Evolutionary conservation across 2,329 filamentous ascomycete genomes (phyloP).

Genomic region (Drechslerella coelobrocha): DNA sequence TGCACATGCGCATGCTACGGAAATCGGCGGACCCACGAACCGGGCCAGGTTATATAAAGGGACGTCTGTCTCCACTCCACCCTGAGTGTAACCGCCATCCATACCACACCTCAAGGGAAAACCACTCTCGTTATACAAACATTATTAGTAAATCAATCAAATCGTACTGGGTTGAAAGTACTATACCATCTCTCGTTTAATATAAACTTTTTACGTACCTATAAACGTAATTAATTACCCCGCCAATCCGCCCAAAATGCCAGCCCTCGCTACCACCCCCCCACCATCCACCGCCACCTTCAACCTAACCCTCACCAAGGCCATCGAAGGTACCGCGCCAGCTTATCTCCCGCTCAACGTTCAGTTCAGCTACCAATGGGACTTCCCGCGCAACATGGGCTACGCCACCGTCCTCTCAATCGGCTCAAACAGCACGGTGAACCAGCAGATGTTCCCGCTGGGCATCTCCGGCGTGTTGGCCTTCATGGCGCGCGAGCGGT

Average conservation of each 20-base stretch:
- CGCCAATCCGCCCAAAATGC: slow-evolving; percentile 35
- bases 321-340: slow-evolving; percentile 23
- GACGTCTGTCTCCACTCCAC: too few relatives aligned
- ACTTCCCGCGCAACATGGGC: slow-evolving; percentile 31
- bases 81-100: too few relatives aligned
- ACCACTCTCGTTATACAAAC: too few relatives aligned
- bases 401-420: slow-evolving; percentile 36
- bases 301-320: slow-evolving; percentile 43
- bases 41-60: too few relatives aligned
- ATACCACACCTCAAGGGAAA: too few relatives aligned
- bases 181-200: too few relatives aligned
- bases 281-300: slow-evolving; percentile 37
- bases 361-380: slow-evolving; percentile 44
- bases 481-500: slow-evolving; percentile 36
- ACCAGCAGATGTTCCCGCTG: slow-evolving; percentile 35
- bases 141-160: too few relatives aligned
- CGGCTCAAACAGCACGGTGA: slow-evolving; percentile 34
- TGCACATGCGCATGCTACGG: too few relatives aligned
- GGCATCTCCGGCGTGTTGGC: slow-evolving; percentile 24
- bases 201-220: too few relatives aligned
- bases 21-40: too few relatives aligned
- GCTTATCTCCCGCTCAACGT: slow-evolving; percentile 33
- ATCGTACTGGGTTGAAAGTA: too few relatives aligned
- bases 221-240: too few relatives aligned
- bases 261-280: slow-evolving; percentile 19